Evolutionary conservation across 2,329 filamentous ascomycete species (phyloP).

Genomic region (Fusarium secorum): DNA sequence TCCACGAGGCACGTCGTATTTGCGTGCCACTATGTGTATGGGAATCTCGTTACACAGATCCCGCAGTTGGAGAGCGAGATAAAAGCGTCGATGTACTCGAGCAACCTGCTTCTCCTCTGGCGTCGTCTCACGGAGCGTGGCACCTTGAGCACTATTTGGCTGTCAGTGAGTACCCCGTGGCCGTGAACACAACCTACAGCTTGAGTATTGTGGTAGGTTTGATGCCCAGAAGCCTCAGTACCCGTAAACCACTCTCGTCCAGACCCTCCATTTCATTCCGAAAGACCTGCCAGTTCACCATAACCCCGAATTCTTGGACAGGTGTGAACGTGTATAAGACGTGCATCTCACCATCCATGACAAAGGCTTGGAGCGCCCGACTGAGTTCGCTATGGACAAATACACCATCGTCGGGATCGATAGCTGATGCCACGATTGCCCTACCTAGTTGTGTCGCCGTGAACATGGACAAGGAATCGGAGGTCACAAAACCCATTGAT

Average conservation of each 20-base stretch:
- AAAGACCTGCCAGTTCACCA: constrained; percentile 77
- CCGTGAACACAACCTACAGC: constrained; percentile 57
- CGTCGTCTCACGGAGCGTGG: constrained; percentile 68
- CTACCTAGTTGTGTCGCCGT: constrained; percentile 70
- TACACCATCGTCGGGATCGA: constrained; percentile 77
- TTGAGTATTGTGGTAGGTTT: constrained; percentile 72
- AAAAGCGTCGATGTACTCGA: constrained; percentile 75
- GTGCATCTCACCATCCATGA: constrained; percentile 84
- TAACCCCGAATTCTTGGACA: constrained; percentile 63
- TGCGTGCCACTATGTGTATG: constrained; percentile 71
- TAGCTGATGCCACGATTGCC: constrained; percentile 75
- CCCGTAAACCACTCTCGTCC: constrained; percentile 75
- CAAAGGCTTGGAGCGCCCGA: constrained; percentile 73
- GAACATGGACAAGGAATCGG: constrained; percentile 60
- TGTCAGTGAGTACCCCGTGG: constrained; percentile 20
- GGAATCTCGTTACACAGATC: constrained; percentile 81
- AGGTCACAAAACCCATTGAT: constrained; percentile 61
- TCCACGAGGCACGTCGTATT: constrained; percentile 75
- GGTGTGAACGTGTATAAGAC: constrained; percentile 81
- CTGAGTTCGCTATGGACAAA: constrained; percentile 76
- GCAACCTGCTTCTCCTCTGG: constrained; percentile 66
- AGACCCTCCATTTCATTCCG: constrained; percentile 74
- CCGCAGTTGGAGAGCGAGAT: constrained; percentile 78
- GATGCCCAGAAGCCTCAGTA: constrained; percentile 72
- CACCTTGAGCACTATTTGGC: constrained; percentile 68